Percentiles rank a stretch among this genome's conserved stretches.
phyloP scores from a whole-genome alignment of 345 rosid species.

The Moringa oleifera region DNA sequence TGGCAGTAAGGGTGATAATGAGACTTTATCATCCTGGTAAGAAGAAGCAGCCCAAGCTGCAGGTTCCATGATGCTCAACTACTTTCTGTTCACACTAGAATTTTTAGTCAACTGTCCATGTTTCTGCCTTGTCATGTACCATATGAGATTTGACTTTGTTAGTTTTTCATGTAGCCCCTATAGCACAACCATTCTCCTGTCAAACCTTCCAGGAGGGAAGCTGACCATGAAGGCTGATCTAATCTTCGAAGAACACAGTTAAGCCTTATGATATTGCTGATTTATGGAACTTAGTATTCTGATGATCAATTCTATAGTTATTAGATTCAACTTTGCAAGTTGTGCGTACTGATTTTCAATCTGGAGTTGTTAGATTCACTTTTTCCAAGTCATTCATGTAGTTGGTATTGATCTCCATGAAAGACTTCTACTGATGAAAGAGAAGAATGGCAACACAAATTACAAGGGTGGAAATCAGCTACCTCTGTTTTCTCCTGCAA shows the following conservation, averaged over 20 bases:
- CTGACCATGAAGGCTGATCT: conserved; percentile 77
- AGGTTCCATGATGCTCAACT: not conserved
- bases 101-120: not conserved
- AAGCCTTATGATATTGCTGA: no score
- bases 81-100: conserved; percentile 4
- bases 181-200: conserved; percentile 41
- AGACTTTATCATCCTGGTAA: not conserved
- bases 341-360: not conserved
- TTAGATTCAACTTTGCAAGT: no score
- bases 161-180: conserved; percentile 67
- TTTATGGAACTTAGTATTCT: no score
- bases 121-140: not conserved
- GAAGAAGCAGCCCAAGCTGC: conserved; percentile 10
- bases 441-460: conserved; percentile 22
- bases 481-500: conserved; percentile 36
- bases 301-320: no score
- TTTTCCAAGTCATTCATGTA: conserved; percentile 24
- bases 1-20: not conserved
- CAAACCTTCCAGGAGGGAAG: conserved; percentile 42
- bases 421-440: conserved; percentile 43
- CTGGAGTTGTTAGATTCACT: not conserved
- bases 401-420: conserved; percentile 84
- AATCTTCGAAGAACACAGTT: conserved; percentile 84
- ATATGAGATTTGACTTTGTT: conserved; percentile 10
- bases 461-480: conserved; percentile 26